Evolutionary conservation across 225 moss, liverwort and hornwort species (phyloP).

Genomic region (Lunularia cruciata): DNA sequence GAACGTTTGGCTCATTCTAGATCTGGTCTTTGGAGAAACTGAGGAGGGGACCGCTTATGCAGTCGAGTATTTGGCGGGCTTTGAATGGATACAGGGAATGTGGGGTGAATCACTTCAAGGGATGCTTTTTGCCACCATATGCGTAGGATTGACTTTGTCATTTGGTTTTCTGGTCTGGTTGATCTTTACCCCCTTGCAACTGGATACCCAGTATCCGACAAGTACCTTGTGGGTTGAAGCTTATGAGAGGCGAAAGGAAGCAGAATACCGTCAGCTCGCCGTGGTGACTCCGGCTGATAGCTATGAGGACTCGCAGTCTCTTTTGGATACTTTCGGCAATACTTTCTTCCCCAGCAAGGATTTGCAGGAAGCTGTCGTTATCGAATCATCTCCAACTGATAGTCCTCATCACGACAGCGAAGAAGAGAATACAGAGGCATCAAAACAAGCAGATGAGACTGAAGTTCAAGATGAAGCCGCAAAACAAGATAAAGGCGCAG

Average conservation of each 20-base stretch:
- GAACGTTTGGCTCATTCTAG: constrained; percentile 73
- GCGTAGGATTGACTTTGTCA: constrained; percentile 38
- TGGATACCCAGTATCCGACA: constrained; percentile 29
- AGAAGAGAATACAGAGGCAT: too few relatives aligned
- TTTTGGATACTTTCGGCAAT: constrained; percentile 6
- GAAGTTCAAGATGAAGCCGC: too few relatives aligned
- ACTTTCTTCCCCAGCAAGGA: constrained; percentile 16
- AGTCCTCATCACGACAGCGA: not conserved
- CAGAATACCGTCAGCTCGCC: constrained; percentile 16
- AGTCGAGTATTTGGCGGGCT: constrained; percentile 49
- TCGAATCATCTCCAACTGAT: constrained; percentile 10
- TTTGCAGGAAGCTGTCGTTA: not conserved
- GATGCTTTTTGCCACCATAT: constrained; percentile 34
- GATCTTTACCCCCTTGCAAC: constrained; percentile 42
- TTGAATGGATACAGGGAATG: constrained; percentile 39
- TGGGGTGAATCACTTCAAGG: constrained; percentile 39
- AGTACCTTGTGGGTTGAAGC: constrained; percentile 35
- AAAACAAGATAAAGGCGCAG: constrained; percentile 18
- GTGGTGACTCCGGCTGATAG: constrained; percentile 6
- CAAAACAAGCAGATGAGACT: too few relatives aligned
- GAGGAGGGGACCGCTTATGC: constrained; percentile 65
- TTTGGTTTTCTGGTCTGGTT: constrained; percentile 55
- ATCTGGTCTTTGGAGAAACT: constrained; percentile 74
- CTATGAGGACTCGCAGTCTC: constrained; percentile 15
- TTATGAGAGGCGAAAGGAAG: constrained; percentile 32